Evolutionary conservation across 2,329 filamentous ascomycete genomes (phyloP).

Genomic region (Aspergillus neoniger): DNA sequence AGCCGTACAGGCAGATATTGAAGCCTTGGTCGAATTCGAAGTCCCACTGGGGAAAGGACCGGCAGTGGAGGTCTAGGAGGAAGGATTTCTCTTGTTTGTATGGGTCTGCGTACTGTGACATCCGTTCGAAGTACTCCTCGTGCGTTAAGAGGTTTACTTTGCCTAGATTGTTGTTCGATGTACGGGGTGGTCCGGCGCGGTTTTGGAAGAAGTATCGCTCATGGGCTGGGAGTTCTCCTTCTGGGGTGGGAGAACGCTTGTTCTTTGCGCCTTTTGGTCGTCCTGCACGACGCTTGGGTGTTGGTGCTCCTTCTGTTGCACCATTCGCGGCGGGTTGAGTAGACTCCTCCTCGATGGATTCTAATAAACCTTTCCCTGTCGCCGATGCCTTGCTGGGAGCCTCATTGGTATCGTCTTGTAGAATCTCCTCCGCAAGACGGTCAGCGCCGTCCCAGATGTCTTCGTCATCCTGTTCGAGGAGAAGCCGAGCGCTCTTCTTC

Average conservation of each 20-base stretch:
- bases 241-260: slow-evolving; percentile 74
- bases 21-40: slow-evolving; percentile 89
- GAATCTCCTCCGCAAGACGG: slow-evolving; percentile 69
- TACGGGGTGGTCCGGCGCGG: slow-evolving; percentile 75
- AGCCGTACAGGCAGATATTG: slow-evolving; percentile 88
- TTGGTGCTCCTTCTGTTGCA: slow-evolving; percentile 40
- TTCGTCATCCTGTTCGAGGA: slow-evolving; percentile 76
- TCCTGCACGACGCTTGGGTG: slow-evolving; percentile 57
- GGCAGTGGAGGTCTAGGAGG: slow-evolving; percentile 72
- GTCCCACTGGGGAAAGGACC: slow-evolving; percentile 85
- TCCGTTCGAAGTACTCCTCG: slow-evolving; percentile 81
- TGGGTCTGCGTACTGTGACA: slow-evolving; percentile 65
- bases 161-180: slow-evolving; percentile 80
- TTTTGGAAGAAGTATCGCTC: slow-evolving; percentile 95
- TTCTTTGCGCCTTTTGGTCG: slow-evolving; percentile 59
- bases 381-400: slow-evolving; percentile 26
- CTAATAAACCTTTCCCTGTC: slow-evolving; percentile 27
- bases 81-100: slow-evolving; percentile 71
- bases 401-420: slow-evolving; percentile 46
- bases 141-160: slow-evolving; percentile 78
- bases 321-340: slow-evolving; percentile 48
- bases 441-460: slow-evolving; percentile 65
- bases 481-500: slow-evolving; percentile 75
- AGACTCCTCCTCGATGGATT: slow-evolving; percentile 34
- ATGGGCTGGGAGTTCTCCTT: slow-evolving; percentile 78